Conservation (phyloP, 2,329 filamentous ascomycete genomes). For the Ophiocordyceps australis region DNA sequence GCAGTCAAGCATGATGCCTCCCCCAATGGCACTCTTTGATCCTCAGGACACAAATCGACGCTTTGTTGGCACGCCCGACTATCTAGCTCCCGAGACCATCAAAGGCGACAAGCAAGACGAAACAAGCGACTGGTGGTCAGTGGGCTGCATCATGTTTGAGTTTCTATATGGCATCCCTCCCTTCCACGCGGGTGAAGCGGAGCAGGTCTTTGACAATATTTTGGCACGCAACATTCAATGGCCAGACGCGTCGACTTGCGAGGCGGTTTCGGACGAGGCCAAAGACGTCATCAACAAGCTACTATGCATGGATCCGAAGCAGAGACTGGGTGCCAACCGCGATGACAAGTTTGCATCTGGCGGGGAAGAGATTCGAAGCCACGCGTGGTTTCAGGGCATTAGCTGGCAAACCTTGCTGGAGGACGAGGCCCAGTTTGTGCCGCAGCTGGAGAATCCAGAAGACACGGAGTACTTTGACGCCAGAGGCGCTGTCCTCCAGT, state of each 20-base stretch:
- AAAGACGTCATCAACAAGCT: slow-evolving; percentile 90
- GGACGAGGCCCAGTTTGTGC: slow-evolving; percentile 90
- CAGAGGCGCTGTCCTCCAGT: slow-evolving; percentile 77
- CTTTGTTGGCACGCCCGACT: slow-evolving; percentile 94
- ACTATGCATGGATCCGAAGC: slow-evolving; percentile 65
- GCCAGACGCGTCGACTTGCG: slow-evolving; percentile 67
- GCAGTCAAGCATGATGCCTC: slow-evolving; percentile 58
- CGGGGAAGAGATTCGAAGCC: slow-evolving; percentile 76
- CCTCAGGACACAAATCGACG: slow-evolving; percentile 83
- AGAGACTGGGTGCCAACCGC: slow-evolving; percentile 71
- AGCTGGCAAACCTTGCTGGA: slow-evolving; percentile 87
- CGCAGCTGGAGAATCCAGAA: slow-evolving; percentile 80
- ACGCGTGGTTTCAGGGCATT: slow-evolving; percentile 74
- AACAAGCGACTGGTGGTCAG: slow-evolving; percentile 98
- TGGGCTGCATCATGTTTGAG: slow-evolving; percentile 97
- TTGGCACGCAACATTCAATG: slow-evolving; percentile 77
- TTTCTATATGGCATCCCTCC: slow-evolving; percentile 87
- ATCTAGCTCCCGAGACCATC: slow-evolving; percentile 91
- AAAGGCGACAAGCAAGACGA: slow-evolving; percentile 91
- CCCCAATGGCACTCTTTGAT: slow-evolving; percentile 88
- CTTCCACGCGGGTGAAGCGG: slow-evolving; percentile 78
- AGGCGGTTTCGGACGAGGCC: slow-evolving; percentile 62
- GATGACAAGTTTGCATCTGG: slow-evolving; percentile 70
- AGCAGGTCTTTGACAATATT: slow-evolving; percentile 95
- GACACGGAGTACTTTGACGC: slow-evolving; percentile 97